Percentiles rank a stretch among this genome's conserved stretches.
Conservation (phyloP, 2,329 filamentous ascomycete genomes). For the Falciphora oryzae region DNA sequence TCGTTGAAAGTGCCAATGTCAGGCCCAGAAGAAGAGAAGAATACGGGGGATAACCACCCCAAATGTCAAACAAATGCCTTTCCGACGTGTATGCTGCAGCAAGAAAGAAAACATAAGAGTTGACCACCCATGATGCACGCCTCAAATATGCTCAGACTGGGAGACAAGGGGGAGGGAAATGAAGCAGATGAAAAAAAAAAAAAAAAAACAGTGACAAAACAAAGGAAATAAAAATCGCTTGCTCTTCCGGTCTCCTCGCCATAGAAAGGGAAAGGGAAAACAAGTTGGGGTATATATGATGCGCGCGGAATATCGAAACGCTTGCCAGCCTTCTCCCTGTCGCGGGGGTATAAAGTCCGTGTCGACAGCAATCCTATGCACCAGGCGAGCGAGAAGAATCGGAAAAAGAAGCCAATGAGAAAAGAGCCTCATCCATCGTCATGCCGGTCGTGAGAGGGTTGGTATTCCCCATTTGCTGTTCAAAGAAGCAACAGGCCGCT, state of each 20-base stretch:
- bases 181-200: background rate
- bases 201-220: background rate
- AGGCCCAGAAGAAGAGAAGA: background rate
- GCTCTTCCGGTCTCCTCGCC: background rate
- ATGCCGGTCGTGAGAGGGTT: constrained; percentile 1
- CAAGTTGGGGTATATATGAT: constrained; percentile 1
- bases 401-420: background rate
- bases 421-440: constrained; percentile 4
- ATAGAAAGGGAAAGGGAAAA: background rate
- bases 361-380: background rate
- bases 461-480: background rate
- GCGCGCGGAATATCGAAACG: background rate
- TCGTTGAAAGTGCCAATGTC: background rate
- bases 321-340: background rate
- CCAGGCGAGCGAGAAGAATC: background rate
- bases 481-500: constrained; percentile 1
- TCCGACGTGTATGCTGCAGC: background rate
- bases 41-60: background rate
- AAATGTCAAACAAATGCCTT: background rate
- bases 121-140: background rate
- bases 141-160: background rate
- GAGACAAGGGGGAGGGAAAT: background rate
- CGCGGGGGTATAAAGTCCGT: constrained; percentile 9
- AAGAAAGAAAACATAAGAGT: background rate
- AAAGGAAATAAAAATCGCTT: background rate